A percentile compares a stretch with the other conserved stretches of the same genome.
Evolutionary conservation across 371 early-diverging fungal genomes (phyloP).

Genomic region (Mucor irregularis): DNA sequence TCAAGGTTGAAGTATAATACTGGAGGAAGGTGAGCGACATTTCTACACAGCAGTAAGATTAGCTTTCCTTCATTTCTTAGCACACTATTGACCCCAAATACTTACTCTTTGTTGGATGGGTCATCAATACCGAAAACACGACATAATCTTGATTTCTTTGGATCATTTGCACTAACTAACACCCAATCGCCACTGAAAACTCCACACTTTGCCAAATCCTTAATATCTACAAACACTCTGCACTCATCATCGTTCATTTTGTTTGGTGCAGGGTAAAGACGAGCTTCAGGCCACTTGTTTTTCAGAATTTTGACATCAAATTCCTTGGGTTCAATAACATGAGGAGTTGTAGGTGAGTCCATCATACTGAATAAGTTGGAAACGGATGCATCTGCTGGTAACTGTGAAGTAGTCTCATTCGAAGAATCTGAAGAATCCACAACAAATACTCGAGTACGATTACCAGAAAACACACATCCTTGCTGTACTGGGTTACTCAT

Average conservation of each 20-base stretch:
- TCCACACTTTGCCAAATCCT: constrained; percentile 60
- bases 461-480: constrained; percentile 50
- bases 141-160: constrained; percentile 51
- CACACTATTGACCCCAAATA: no score
- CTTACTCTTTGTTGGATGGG: constrained; percentile 2
- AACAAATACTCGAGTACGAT: constrained; percentile 31
- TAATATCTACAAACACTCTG: constrained; percentile 57
- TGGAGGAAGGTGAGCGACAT: constrained; percentile 53
- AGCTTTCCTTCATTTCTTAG: neutral
- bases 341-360: constrained; percentile 15
- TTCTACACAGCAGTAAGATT: neutral
- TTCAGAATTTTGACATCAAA: constrained; percentile 39
- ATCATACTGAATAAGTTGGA: constrained; percentile 27
- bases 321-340: constrained; percentile 35
- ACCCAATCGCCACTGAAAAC: constrained; percentile 82
- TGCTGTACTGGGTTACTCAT: constrained; percentile 72
- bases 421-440: constrained; percentile 39
- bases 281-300: constrained; percentile 47
- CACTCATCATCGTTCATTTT: constrained; percentile 58
- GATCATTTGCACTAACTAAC: constrained; percentile 32
- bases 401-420: neutral
- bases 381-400: constrained; percentile 12
- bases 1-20: constrained; percentile 64
- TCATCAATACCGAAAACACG: constrained; percentile 43
- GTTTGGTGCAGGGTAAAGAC: constrained; percentile 54